These are phyloP conservation scores for Microcera coccophila DNA, from an alignment of 2,329 filamentous ascomycete genomes.

Conservation along the genomic window DNA sequence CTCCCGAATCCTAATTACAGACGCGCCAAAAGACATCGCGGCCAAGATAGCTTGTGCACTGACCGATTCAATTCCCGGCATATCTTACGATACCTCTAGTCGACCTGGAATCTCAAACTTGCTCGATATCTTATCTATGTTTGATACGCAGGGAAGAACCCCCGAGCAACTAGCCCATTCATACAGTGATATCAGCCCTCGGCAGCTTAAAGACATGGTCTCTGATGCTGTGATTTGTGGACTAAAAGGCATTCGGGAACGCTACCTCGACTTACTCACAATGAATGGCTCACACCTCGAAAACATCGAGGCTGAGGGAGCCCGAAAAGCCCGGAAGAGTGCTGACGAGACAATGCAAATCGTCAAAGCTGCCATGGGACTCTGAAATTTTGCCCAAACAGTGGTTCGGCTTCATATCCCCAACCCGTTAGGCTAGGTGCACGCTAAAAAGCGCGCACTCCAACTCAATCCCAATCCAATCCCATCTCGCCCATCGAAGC, in stretches of 20 bases:
- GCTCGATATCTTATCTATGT: constrained; percentile 71
- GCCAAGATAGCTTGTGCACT: constrained; percentile 68
- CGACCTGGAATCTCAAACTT: constrained; percentile 88
- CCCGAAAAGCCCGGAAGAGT: constrained; percentile 56
- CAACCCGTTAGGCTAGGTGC: neutral
- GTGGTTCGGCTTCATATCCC: too few relatives aligned
- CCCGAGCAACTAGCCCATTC: constrained; percentile 39
- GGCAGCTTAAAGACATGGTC: constrained; percentile 49
- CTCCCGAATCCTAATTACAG: constrained; percentile 80
- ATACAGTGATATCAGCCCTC: constrained; percentile 36
- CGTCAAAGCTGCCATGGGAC: constrained; percentile 50
- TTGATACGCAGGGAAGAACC: constrained; percentile 46
- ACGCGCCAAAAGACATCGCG: constrained; percentile 59
- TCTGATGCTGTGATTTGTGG: constrained; percentile 53
- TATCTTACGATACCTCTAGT: constrained; percentile 66
- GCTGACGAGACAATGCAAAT: constrained; percentile 56
- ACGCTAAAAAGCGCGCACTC: too few relatives aligned
- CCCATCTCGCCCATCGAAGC: too few relatives aligned
- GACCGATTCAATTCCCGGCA: constrained; percentile 65
- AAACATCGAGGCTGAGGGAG: constrained; percentile 55
- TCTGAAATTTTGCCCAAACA: constrained; percentile 26
- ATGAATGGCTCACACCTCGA: constrained; percentile 51
- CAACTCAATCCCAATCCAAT: too few relatives aligned
- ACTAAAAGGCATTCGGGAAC: constrained; percentile 52
- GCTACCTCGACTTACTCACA: constrained; percentile 51